Evolutionary conservation across 805 yeast species (phyloP), one percentile per base, ranked within the genome.

Genomic region (Barnettozyma wickerhamii): DNA sequence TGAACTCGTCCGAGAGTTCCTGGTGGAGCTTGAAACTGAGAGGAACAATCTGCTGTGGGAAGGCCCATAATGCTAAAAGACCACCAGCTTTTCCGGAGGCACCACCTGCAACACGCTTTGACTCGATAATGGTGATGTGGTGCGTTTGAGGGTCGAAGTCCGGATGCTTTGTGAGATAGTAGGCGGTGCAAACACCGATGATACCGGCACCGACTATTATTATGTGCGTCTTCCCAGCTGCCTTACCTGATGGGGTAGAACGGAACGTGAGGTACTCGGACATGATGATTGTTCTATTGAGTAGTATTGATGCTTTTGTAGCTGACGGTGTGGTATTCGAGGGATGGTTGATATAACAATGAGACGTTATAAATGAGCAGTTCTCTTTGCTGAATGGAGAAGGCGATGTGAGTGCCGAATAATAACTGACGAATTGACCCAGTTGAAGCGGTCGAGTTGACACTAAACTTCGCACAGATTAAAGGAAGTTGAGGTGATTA

Each of bases 51-150:
- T 87, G 96, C 52, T 84, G 89, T 1, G 99, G 99, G 62, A 93
- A 93, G 0, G 98, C 98, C 95, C 97, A 90, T 18, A 85, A 73
- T 1, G 98, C 97, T 37, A 91, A 65, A 37, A 91, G 69, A 0
- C 99, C 99, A 33, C 98, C 99, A 6, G 99, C 98, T 55, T 91
- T 93, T 41, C 99, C 99, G 31, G 88, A 77, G 15, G 99, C 98
- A 35, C 96, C 98, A 38, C 96, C 95, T 0, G 98, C 99, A 6
- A 95, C 95, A 53, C 95, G 71, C 47, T 86, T 87, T 38, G 91
- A 80, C 62, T 91, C 99, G 12, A 93, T 59, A 15, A 91, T 75
- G 6, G 96, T 85, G 48, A 91, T 85, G 54, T 86, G 89, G 57
- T 86, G 80, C 42, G 77, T 81, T 24, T 69, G 66, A 0, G 85